Percentiles rank a stretch among this genome's conserved stretches.
Evolutionary conservation across 2,329 filamentous ascomycete genomes (phyloP).

Genomic region (Achaetomium macrosporum): DNA sequence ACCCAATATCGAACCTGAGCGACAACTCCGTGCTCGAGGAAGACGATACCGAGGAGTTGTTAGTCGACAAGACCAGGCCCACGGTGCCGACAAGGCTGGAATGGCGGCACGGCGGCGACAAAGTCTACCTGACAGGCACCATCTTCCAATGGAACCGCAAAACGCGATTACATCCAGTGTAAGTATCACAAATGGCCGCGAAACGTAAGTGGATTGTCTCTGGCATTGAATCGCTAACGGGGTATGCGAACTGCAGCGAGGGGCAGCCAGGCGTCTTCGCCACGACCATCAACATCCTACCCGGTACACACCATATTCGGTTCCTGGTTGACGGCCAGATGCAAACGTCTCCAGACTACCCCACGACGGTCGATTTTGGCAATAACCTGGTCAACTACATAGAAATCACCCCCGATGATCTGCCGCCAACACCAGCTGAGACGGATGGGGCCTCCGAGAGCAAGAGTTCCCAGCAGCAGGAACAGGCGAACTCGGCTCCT

Average conservation of each 20-base stretch:
- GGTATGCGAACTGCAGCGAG: constrained; percentile 35
- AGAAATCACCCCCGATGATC: constrained; percentile 76
- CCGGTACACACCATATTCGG: constrained; percentile 93
- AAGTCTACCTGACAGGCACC: constrained; percentile 93
- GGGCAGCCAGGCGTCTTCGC: constrained; percentile 61
- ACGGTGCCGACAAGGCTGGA: constrained; percentile 80
- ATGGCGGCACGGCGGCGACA: constrained; percentile 78
- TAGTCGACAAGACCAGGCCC: constrained; percentile 66
- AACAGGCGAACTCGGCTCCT: constrained; percentile 30
- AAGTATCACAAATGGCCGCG: constrained; percentile 38
- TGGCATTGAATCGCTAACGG: constrained; percentile 8
- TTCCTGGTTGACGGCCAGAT: constrained; percentile 94
- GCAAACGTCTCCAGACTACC: constrained; percentile 78
- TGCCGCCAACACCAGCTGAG: constrained; percentile 36
- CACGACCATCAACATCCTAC: constrained; percentile 74
- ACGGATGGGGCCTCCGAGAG: constrained; percentile 26
- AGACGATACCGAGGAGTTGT: constrained; percentile 69
- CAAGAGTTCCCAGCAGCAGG: constrained; percentile 27
- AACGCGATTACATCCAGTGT: constrained; percentile 80
- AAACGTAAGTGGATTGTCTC: background rate
- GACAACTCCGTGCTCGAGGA: constrained; percentile 63
- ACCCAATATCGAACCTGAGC: constrained; percentile 54
- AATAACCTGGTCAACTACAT: constrained; percentile 99
- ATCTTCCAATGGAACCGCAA: constrained; percentile 98
- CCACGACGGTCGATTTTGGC: constrained; percentile 94